Conservation (phyloP, 1,139 yeast species). For the Blastobotrys elegans region DNA sequence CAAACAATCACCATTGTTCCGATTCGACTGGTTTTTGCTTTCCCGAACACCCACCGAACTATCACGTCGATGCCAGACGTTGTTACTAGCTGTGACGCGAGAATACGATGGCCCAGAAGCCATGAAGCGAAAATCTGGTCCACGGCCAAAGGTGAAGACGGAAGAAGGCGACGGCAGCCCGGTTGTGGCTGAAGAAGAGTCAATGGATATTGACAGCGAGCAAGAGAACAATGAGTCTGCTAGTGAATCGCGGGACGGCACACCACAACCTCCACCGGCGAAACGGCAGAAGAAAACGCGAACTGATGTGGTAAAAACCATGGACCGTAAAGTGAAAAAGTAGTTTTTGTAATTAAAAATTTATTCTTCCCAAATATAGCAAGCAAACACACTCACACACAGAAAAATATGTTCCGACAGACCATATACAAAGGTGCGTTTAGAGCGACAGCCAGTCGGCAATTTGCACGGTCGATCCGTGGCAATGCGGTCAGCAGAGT, state of each 20-base stretch:
- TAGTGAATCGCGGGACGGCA: conserved; percentile 4
- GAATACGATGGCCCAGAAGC: conserved; percentile 33
- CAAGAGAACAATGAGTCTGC: neutral
- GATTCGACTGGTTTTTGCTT: conserved; percentile 85
- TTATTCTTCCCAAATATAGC: neutral
- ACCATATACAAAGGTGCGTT: neutral
- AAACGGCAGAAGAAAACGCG: conserved; percentile 23
- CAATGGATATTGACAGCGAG: neutral
- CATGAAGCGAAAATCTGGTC: conserved; percentile 28
- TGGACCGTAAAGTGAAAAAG: neutral
- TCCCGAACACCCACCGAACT: conserved; percentile 86
- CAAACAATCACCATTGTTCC: conserved; percentile 63
- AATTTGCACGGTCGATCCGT: neutral
- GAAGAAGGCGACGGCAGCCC: conserved; percentile 14
- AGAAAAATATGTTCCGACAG: conserved; percentile 2
- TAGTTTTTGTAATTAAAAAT: neutral
- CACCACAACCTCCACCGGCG: conserved; percentile 16
- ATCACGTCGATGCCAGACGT: conserved; percentile 76
- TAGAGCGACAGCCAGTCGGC: neutral
- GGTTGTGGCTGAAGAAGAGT: conserved; percentile 1
- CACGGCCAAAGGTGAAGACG: conserved; percentile 17
- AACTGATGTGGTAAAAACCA: neutral
- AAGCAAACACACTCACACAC: neutral
- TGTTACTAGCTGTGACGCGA: conserved; percentile 41
- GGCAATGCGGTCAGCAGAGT: neutral